Conservation (phyloP, 345 rosid genomes). For the Crucihimalaya himalaica region DNA sequence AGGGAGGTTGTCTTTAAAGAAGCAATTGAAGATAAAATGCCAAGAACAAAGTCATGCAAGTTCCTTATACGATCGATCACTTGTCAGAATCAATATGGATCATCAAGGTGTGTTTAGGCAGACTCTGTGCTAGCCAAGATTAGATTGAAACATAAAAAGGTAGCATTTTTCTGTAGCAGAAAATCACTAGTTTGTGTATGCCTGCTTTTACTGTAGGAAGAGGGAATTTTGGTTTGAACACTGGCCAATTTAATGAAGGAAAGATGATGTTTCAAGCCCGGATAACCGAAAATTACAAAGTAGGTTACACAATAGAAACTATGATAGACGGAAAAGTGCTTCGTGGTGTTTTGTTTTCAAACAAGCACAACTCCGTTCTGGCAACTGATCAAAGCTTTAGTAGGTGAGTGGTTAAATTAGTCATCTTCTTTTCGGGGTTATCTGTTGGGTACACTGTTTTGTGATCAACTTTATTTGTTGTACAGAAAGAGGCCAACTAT, state of each 20-base stretch:
- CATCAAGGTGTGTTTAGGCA: slow-evolving; percentile 51
- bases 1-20: slow-evolving; percentile 81
- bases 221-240: slow-evolving; percentile 47
- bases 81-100: slow-evolving; percentile 49
- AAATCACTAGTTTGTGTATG: slow-evolving; percentile 17
- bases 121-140: not conserved
- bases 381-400: slow-evolving; percentile 26
- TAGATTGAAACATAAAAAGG: not conserved
- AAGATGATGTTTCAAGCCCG: slow-evolving; percentile 83
- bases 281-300: slow-evolving; percentile 68
- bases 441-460: slow-evolving; percentile 21
- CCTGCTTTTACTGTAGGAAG: slow-evolving; percentile 50
- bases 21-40: slow-evolving; percentile 89
- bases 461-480: not conserved
- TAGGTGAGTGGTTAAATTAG: slow-evolving; percentile 25
- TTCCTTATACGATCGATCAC: slow-evolving; percentile 53
- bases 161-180: slow-evolving; percentile 12
- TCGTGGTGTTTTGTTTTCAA: slow-evolving; percentile 78
- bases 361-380: slow-evolving; percentile 51
- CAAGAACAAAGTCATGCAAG: slow-evolving; percentile 68
- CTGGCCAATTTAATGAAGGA: slow-evolving; percentile 50
- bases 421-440: not conserved
- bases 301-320: slow-evolving; percentile 85
- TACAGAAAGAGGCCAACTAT: slow-evolving; percentile 40
- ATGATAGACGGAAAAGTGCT: slow-evolving; percentile 82